Conservation (phyloP, 768 basidiomycete species). For the Myochromella boudieri region DNA sequence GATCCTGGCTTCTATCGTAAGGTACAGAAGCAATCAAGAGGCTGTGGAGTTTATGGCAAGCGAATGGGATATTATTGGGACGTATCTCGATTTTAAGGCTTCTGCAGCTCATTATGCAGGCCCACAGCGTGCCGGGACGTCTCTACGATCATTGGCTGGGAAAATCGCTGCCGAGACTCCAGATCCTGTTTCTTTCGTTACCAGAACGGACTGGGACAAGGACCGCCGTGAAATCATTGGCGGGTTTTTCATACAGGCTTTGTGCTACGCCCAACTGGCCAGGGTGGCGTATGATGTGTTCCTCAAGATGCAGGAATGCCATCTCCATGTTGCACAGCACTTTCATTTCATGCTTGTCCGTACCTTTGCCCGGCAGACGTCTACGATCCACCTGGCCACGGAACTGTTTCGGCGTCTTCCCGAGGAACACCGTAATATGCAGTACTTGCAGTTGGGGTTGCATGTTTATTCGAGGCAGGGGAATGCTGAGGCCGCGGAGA, state of each 20-base stretch:
- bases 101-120: background rate
- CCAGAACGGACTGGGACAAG: constrained; percentile 22
- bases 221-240: constrained; percentile 31
- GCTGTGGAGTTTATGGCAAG: constrained; percentile 39
- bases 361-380: constrained; percentile 38
- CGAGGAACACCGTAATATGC: background rate
- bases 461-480: constrained; percentile 55
- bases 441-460: constrained; percentile 44
- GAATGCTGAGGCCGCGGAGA: constrained; percentile 40
- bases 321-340: constrained; percentile 25
- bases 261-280: constrained; percentile 29
- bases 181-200: constrained; percentile 29
- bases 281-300: constrained; percentile 40
- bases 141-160: constrained; percentile 15
- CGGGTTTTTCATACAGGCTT: constrained; percentile 40
- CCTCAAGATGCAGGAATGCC: constrained; percentile 34
- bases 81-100: constrained; percentile 15
- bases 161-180: constrained; percentile 23
- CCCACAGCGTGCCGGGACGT: constrained; percentile 1
- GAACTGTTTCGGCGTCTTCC: constrained; percentile 8
- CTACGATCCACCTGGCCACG: constrained; percentile 20
- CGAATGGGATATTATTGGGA: constrained; percentile 34
- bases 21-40: constrained; percentile 27
- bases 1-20: constrained; percentile 34
- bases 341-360: constrained; percentile 38